Conservation (phyloP, 768 basidiomycete species). For the Leucocoprinus sp. region DNA sequence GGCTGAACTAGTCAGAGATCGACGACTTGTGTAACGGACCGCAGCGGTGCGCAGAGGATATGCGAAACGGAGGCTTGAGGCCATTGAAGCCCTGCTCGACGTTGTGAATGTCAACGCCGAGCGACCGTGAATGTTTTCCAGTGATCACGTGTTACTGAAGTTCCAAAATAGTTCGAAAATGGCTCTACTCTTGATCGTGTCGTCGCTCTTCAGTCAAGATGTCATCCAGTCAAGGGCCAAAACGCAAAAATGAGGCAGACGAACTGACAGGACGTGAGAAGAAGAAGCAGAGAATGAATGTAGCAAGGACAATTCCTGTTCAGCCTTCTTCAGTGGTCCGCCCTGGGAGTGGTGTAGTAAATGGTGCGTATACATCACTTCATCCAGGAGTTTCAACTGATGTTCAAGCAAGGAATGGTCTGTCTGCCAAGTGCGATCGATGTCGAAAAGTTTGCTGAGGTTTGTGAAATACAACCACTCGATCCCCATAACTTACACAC, state of each 20-base stretch:
- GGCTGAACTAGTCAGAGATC: neutral
- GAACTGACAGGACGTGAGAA: conserved; percentile 41
- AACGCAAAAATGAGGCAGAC: conserved; percentile 28
- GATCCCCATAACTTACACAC: conserved; percentile 1
- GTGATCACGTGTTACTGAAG: conserved; percentile 4
- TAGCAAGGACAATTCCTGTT: conserved; percentile 61
- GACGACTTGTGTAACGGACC: neutral
- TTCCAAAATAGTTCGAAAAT: conserved; percentile 4
- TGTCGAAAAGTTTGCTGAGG: conserved; percentile 85
- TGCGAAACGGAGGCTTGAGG: neutral
- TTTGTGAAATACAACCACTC: conserved; percentile 20
- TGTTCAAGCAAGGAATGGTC: conserved; percentile 35
- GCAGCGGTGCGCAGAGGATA: neutral
- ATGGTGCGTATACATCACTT: conserved; percentile 15
- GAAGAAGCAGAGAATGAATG: conserved; percentile 61
- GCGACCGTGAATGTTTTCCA: conserved; percentile 4
- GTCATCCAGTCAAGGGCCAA: conserved; percentile 21
- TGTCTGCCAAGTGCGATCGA: conserved; percentile 69
- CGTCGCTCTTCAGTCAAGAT: neutral
- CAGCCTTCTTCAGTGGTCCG: conserved; percentile 28
- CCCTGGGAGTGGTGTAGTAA: conserved; percentile 34
- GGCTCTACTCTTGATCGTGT: neutral
- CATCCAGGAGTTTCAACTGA: neutral
- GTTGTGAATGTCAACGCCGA: neutral
- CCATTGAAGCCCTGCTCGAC: conserved; percentile 4